Base-by-base conservation (phyloP, 2,329 filamentous ascomycete genomes). In the Fonsecaea monophora region DNA sequence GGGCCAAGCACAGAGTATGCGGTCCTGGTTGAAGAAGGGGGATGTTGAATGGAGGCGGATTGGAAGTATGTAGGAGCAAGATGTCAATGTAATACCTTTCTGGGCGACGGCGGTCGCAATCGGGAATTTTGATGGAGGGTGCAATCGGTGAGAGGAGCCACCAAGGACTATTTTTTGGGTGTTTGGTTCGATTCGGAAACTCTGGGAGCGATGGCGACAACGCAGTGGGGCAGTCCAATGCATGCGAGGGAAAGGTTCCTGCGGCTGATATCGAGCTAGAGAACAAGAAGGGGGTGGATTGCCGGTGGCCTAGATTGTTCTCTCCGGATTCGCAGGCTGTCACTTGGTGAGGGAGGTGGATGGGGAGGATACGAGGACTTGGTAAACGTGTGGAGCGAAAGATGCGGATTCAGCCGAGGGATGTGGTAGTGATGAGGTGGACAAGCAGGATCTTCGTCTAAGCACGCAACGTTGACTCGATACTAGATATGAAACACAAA, bases 1-100 rank as follows among this genome's bases (percentile, higher is more conserved):
- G 56, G 38, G 6, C 38, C 57, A 37, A 60, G 53, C n/a, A 37
- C 25, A 63, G 53, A 40, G 53, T 37, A 50, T 63, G 37, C 40
- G 38, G 53, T 48, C 38, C 15, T 5, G 15, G 40, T 48, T 15
- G 40, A 64, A 8, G 60, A 38, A 60, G 50, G 62, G 38, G 54
- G n/a, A 60, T 25, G 25, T 21, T 37, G 53, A 59, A 37, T 35
- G 30, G 60, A 54, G 54, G 35, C n/a, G 38, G 32, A 30, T 18
- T 25, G 50, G 15, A 30, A 18, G 50, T 21, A 34, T 35, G 21
- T 34, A 40, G 32, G 56, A 30, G 35, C 10, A 37, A 32, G 40
- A 30, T 30, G 53, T 18, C 53, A 21, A 55, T 55, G 53, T 21
- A 37, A 55, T 55, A 55, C 30, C 53, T 34, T 55, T 55, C 6